Evolutionary conservation across 2,329 filamentous ascomycete species (phyloP).

Genomic region (Epichloe brachyelytri): DNA sequence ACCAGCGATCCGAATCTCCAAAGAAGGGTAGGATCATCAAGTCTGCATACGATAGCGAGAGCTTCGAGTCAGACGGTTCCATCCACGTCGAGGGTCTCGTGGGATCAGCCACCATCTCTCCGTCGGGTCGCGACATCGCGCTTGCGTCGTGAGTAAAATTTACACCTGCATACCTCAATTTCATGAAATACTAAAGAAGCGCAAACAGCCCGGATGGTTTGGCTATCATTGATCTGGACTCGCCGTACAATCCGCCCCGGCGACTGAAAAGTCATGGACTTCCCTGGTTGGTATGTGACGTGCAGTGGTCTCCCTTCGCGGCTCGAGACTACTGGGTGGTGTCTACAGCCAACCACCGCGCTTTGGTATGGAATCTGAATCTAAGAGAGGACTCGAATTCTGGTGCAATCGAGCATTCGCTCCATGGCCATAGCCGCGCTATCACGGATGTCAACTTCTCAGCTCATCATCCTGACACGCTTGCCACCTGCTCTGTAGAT

Average conservation of each 20-base stretch:
- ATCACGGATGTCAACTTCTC: conserved; percentile 97
- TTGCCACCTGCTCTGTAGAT: conserved; percentile 85
- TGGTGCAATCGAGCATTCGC: conserved; percentile 69
- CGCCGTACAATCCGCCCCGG: conserved; percentile 73
- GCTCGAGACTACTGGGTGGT: conserved; percentile 85
- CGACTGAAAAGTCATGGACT: conserved; percentile 70
- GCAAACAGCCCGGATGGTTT: conserved; percentile 63
- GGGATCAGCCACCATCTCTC: conserved; percentile 85
- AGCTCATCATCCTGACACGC: conserved; percentile 76
- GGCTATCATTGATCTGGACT: conserved; percentile 85
- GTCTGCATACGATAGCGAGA: conserved; percentile 71
- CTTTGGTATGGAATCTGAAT: conserved; percentile 85
- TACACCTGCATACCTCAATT: not conserved
- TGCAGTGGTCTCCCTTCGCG: conserved; percentile 93
- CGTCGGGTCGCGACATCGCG: conserved; percentile 79
- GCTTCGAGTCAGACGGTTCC: conserved; percentile 72
- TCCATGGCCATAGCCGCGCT: conserved; percentile 71
- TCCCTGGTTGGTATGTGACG: conserved; percentile 90
- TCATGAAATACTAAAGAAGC: conserved; percentile 13
- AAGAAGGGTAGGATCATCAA: conserved; percentile 48
- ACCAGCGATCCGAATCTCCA: conserved; percentile 29
- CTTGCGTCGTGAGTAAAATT: conserved; percentile 54
- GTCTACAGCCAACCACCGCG: conserved; percentile 88
- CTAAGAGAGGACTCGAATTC: conserved; percentile 58
- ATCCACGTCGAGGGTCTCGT: conserved; percentile 74